Evolutionary conservation across 208 protist species (phyloP).

Genomic region (Leishmania turanica): DNA sequence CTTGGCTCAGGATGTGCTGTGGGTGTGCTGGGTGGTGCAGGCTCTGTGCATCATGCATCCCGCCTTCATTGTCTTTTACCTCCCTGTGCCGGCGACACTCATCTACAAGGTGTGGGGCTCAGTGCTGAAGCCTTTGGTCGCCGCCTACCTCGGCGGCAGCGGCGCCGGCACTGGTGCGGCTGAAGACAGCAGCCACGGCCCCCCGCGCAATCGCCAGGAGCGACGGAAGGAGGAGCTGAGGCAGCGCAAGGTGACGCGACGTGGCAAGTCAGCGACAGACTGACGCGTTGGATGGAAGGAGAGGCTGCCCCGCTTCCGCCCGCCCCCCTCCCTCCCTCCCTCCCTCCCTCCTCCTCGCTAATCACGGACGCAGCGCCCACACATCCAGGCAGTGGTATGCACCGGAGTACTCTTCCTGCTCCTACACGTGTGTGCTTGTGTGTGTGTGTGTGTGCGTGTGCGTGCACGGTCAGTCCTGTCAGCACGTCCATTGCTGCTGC

Average conservation of each 20-base stretch:
- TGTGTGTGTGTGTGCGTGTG: too few relatives aligned
- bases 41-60: conserved; percentile 67
- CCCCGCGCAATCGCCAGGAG: conserved; percentile 58
- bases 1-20: conserved; percentile 86
- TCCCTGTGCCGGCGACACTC: conserved; percentile 77
- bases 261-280: conserved; percentile 5
- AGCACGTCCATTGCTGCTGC: neutral
- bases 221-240: conserved; percentile 64
- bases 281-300: neutral
- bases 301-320: neutral
- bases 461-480: neutral
- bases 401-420: neutral
- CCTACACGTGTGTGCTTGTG: neutral
- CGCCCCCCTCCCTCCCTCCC: neutral
- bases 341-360: neutral
- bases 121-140: conserved; percentile 44
- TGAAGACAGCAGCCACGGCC: neutral
- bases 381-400: neutral
- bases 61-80: conserved; percentile 84
- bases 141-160: conserved; percentile 22
- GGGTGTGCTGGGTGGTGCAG: conserved; percentile 90
- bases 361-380: neutral
- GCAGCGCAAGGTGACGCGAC: conserved; percentile 53
- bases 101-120: conserved; percentile 72
- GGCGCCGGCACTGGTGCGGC: conserved; percentile 18